Conservation (phyloP, 306 rosid species). For the Astragalus glycyphyllos region DNA sequence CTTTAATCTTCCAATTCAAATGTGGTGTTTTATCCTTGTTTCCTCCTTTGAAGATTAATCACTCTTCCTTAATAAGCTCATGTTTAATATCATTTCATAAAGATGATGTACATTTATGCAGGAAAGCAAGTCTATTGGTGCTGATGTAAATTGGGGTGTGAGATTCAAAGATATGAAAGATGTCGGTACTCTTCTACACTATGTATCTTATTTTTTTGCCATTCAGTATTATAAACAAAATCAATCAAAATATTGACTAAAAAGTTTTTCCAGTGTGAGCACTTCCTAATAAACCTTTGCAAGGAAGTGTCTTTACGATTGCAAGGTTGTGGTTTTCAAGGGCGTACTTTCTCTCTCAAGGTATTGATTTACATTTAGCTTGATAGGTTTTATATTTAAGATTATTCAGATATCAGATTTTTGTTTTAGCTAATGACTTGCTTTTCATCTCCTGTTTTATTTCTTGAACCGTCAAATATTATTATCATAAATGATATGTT, state of each 20-base stretch:
- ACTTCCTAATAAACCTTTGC: conserved; percentile 78
- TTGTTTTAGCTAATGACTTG: conserved; percentile 34
- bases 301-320: conserved; percentile 88
- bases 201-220: conserved; percentile 18
- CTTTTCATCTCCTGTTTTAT: conserved; percentile 27
- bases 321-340: conserved; percentile 78
- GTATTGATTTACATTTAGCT: conserved; percentile 46
- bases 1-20: conserved; percentile 9
- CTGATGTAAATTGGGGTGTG: conserved; percentile 99
- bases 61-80: conserved; percentile 27
- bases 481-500: conserved; percentile 30
- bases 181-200: conserved; percentile 61
- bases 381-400: conserved; percentile 25
- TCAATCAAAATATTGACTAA: conserved; percentile 47
- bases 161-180: conserved; percentile 80
- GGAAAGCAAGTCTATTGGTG: conserved; percentile 91
- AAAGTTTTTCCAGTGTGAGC: conserved; percentile 63
- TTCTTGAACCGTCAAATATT: conserved; percentile 31
- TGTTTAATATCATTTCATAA: conserved; percentile 24
- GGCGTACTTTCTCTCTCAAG: conserved; percentile 90
- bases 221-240: conserved; percentile 30
- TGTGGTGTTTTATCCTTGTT: conserved; percentile 5
- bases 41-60: conserved; percentile 24
- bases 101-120: conserved; percentile 49
- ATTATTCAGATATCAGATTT: conserved; percentile 36